These are phyloP conservation scores for Houttuynia cordata DNA, from an alignment of 164 flowering plant genomes.

Conservation along the genomic window DNA sequence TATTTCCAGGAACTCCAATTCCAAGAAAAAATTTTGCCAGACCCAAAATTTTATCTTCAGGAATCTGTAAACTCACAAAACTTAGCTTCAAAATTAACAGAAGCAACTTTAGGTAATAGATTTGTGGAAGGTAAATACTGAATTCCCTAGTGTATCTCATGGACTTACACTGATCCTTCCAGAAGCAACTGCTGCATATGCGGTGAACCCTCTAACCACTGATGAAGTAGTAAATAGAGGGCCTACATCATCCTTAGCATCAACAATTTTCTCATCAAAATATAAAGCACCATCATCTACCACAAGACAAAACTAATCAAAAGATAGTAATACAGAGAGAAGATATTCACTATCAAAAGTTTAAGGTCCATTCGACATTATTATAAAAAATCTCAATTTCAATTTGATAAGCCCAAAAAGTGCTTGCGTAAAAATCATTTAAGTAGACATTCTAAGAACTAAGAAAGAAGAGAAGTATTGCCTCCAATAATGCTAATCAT, in stretches of 20 bases:
- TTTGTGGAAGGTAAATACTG: background rate
- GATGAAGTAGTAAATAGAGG: conserved; percentile 78
- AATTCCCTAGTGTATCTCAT: background rate
- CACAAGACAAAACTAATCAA: background rate
- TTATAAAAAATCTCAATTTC: too few relatives aligned
- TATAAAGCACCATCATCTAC: conserved; percentile 78
- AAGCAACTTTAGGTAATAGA: background rate
- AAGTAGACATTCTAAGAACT: too few relatives aligned
- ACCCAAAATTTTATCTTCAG: conserved; percentile 70
- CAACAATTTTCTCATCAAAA: conserved; percentile 77
- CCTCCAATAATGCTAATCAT: too few relatives aligned
- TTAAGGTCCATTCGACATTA: too few relatives aligned
- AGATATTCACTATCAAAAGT: background rate
- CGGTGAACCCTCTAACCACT: conserved; percentile 68
- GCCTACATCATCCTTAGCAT: conserved; percentile 47
- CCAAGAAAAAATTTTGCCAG: conserved; percentile 86
- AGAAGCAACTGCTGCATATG: conserved; percentile 55
- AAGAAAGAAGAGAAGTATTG: too few relatives aligned
- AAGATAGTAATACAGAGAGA: background rate
- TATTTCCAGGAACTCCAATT: conserved; percentile 72
- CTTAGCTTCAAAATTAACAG: conserved; percentile 1
- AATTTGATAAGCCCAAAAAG: too few relatives aligned
- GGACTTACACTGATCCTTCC: conserved; percentile 54
- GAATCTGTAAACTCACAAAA: conserved; percentile 44
- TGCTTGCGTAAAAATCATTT: too few relatives aligned